Conservation (phyloP, 176 grass and related monocot genomes). For the Cenchrus fungigraminus region DNA sequence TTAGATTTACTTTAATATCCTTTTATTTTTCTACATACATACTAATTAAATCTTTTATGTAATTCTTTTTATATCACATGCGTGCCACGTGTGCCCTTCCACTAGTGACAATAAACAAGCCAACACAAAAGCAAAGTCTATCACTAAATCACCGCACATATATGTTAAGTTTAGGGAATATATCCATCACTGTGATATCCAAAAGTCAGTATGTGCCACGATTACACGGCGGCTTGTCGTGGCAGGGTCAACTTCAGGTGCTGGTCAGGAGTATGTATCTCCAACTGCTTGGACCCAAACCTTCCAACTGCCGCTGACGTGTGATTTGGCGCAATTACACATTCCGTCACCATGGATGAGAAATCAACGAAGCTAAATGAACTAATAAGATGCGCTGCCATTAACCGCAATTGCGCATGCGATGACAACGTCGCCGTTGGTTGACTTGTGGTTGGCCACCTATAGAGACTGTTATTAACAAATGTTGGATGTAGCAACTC, state of each 20-base stretch:
- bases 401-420: conserved; percentile 10
- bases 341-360: background rate
- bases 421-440: background rate
- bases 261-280: conserved; percentile 5
- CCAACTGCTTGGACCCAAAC: conserved; percentile 2
- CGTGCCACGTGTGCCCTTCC: too few species aligned
- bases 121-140: background rate
- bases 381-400: background rate
- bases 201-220: too few species aligned
- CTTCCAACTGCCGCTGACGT: conserved; percentile 12
- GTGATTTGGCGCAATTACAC: background rate
- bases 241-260: background rate
- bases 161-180: too few species aligned
- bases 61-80: too few species aligned
- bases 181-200: too few species aligned
- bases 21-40: too few species aligned
- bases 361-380: background rate
- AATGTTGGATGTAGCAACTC: conserved; percentile 16
- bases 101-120: too few species aligned
- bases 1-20: too few species aligned
- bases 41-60: too few species aligned
- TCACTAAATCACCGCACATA: too few species aligned
- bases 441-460: background rate
- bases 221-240: background rate
- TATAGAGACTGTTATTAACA: background rate